phyloP scores from a whole-genome alignment of 192 early-diverging fungal species.

The Coemansia sp. region DNA sequence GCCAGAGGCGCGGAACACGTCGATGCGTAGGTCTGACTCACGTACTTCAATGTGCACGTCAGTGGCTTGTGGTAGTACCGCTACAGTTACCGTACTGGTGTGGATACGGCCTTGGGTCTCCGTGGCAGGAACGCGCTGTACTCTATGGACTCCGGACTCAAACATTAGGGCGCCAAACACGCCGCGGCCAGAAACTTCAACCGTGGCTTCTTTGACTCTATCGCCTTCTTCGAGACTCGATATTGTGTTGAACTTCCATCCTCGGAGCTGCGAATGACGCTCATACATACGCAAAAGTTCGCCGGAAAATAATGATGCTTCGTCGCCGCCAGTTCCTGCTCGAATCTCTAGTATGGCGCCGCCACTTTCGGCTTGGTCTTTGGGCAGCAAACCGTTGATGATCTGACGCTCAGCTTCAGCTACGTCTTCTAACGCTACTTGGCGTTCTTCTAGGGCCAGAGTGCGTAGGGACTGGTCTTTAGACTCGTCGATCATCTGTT shows the following conservation, averaged over 20 bases:
- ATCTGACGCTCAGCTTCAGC: slow-evolving; percentile 59
- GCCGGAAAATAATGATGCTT: slow-evolving; percentile 72
- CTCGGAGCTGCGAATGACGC: slow-evolving; percentile 59
- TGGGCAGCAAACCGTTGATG: slow-evolving; percentile 63
- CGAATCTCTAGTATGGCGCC: slow-evolving; percentile 76
- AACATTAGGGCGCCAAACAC: slow-evolving; percentile 79
- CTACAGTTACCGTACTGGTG: slow-evolving; percentile 78
- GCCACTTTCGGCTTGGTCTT: slow-evolving; percentile 69
- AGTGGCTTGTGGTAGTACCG: slow-evolving; percentile 74
- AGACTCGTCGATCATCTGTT: slow-evolving; percentile 43
- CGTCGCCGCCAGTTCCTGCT: slow-evolving; percentile 79
- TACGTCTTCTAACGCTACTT: slow-evolving; percentile 41
- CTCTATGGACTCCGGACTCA: slow-evolving; percentile 84
- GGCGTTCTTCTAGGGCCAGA: slow-evolving; percentile 68
- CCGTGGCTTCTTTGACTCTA: slow-evolving; percentile 62
- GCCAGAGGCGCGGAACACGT: slow-evolving; percentile 75
- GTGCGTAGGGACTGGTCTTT: slow-evolving; percentile 41
- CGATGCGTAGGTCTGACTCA: slow-evolving; percentile 69
- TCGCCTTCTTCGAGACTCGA: slow-evolving; percentile 42
- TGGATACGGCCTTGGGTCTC: slow-evolving; percentile 78
- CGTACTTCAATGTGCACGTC: slow-evolving; percentile 71
- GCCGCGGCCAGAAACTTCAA: slow-evolving; percentile 66
- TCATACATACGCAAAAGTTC: slow-evolving; percentile 81
- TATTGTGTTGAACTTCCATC: slow-evolving; percentile 69
- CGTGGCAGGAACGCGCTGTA: slow-evolving; percentile 79